Percentiles rank a stretch among this genome's conserved stretches.
Evolutionary conservation across 495 filamentous ascomycete genomes (phyloP).

Genomic region (Penicillium desertorum): DNA sequence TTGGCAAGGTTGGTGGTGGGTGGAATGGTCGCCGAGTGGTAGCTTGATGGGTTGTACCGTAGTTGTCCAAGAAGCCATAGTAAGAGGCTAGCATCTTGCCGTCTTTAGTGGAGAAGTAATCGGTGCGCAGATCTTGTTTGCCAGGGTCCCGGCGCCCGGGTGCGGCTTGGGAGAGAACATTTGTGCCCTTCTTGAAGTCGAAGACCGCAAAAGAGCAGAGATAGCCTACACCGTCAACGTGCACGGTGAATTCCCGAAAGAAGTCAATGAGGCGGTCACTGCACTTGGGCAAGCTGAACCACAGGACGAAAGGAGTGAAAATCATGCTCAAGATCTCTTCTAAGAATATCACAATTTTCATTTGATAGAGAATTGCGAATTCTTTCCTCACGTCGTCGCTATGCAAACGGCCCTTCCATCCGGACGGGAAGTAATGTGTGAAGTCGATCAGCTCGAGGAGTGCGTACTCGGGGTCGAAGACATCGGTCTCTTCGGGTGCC

Average conservation of each 20-base stretch:
- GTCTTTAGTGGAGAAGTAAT: slow-evolving; percentile 93
- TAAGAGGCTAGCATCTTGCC: slow-evolving; percentile 97
- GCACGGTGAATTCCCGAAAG: slow-evolving; percentile 94
- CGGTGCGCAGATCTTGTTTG: slow-evolving; percentile 68
- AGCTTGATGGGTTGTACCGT: slow-evolving; percentile 67
- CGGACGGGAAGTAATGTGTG: slow-evolving; percentile 82
- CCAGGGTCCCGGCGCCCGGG: slow-evolving; percentile 31
- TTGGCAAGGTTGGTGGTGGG: slow-evolving; percentile 76
- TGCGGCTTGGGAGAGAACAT: slow-evolving; percentile 48
- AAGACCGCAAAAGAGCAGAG: slow-evolving; percentile 98
- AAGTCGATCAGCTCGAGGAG: slow-evolving; percentile 84
- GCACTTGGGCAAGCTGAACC: slow-evolving; percentile 82
- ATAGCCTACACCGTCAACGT: slow-evolving; percentile 93
- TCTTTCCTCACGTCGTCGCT: slow-evolving; percentile 82
- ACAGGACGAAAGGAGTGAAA: slow-evolving; percentile 85
- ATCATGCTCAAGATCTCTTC: slow-evolving; percentile 92
- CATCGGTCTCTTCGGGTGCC: slow-evolving; percentile 81
- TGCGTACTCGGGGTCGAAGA: slow-evolving; percentile 90
- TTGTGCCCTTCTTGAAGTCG: slow-evolving; percentile 83
- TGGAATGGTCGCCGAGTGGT: slow-evolving; percentile 56
- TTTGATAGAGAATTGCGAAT: slow-evolving; percentile 82
- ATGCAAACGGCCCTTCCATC: slow-evolving; percentile 87
- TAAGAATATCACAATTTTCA: slow-evolving; percentile 85
- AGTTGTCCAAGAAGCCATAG: slow-evolving; percentile 89
- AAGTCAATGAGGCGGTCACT: slow-evolving; percentile 95